A percentile compares a stretch with the other conserved stretches of the same genome.
phyloP scores from a whole-genome alignment of 208 protist species.

The Wallacemonas sp. region DNA sequence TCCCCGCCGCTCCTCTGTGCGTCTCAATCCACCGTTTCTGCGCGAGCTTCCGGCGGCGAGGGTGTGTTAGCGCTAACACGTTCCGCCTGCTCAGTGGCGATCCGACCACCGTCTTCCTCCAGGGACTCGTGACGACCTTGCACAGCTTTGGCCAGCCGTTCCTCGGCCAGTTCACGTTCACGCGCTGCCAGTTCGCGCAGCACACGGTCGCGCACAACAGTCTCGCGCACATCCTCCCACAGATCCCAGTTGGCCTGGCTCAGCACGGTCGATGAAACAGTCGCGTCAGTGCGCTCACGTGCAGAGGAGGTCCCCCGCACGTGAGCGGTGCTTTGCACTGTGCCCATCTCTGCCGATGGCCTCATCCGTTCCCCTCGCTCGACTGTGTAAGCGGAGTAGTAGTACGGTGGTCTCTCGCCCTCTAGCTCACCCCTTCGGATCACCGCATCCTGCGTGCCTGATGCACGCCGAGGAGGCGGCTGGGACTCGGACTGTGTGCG shows the following conservation, averaged over 20 bases:
- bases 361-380: background rate
- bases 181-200: constrained; percentile 42
- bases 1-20: too few species aligned
- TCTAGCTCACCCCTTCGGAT: background rate
- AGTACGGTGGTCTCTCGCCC: background rate
- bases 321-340: background rate
- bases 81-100: too few species aligned
- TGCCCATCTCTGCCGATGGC: background rate
- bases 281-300: constrained; percentile 10
- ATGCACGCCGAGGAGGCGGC: too few species aligned
- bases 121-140: background rate
- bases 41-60: too few species aligned
- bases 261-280: constrained; percentile 17
- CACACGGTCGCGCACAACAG: constrained; percentile 46
- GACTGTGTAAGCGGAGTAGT: constrained; percentile 11
- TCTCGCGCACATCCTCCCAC: constrained; percentile 2
- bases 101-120: too few species aligned
- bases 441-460: background rate
- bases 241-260: constrained; percentile 23
- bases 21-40: too few species aligned
- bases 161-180: constrained; percentile 31
- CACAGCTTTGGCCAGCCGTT: constrained; percentile 17
- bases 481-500: too few species aligned
- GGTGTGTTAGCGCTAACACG: too few species aligned
- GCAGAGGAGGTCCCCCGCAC: background rate